Evolutionary conservation across 2,329 filamentous ascomycete species (phyloP).

Genomic region (Dichotomopilus funicola): DNA sequence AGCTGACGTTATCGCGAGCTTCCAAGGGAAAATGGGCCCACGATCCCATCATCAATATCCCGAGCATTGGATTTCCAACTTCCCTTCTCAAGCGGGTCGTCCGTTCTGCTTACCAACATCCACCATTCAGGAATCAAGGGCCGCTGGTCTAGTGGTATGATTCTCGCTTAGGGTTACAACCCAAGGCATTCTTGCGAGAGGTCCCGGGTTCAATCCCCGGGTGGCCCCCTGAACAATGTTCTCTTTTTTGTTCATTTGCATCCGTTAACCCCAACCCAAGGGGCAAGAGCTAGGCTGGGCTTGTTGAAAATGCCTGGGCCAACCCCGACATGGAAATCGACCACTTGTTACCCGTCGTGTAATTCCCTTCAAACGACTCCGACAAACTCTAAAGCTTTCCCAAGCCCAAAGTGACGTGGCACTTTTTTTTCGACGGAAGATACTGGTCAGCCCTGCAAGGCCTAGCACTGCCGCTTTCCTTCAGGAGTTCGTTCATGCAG

Average conservation of each 20-base stretch:
- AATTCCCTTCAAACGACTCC: no score
- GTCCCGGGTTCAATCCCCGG: slow-evolving; percentile 39
- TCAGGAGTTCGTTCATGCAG: no score
- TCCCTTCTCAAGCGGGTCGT: slow-evolving; percentile 1
- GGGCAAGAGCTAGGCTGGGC: no score
- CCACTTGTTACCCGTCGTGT: no score
- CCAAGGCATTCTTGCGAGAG: slow-evolving; percentile 31
- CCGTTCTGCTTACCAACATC: slow-evolving; percentile 6
- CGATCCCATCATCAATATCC: not conserved
- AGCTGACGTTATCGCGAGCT: not conserved
- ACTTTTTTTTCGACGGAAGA: no score
- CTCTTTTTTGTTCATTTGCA: not conserved
- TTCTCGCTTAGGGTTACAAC: slow-evolving; percentile 53
- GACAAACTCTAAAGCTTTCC: no score
- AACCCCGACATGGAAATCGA: no score
- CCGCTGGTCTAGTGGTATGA: slow-evolving; percentile 56
- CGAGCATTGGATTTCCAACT: not conserved
- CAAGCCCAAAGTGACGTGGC: no score
- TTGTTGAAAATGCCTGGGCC: no score
- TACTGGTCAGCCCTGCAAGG: no score
- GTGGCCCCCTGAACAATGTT: slow-evolving; percentile 20
- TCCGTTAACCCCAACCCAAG: not conserved
- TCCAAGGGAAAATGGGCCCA: not conserved
- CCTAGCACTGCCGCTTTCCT: no score
- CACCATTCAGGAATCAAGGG: slow-evolving; percentile 14